These are phyloP conservation scores for Taphrina confusa DNA, from an alignment of 1,139 yeast genomes.

Conservation along the genomic window DNA sequence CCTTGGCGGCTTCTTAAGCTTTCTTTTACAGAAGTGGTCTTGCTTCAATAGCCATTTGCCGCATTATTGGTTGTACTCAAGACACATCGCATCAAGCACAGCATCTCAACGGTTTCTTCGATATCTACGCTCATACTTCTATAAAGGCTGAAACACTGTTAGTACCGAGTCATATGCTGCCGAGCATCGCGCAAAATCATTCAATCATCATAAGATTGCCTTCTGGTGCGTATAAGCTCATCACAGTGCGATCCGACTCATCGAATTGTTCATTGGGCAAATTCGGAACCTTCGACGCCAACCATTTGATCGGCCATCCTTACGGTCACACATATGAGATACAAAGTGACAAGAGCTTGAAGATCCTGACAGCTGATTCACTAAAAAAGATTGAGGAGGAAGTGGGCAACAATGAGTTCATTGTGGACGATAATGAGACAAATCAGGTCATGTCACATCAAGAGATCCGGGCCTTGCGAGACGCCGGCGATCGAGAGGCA, in stretches of 20 bases:
- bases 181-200: slow-evolving; percentile 19
- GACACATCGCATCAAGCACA: too few species aligned
- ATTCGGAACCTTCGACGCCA: slow-evolving; percentile 79
- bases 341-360: slow-evolving; percentile 53
- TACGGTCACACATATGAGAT: slow-evolving; percentile 91
- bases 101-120: too few species aligned
- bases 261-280: slow-evolving; percentile 71
- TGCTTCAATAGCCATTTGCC: too few species aligned
- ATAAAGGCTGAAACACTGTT: too few species aligned
- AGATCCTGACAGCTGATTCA: slow-evolving; percentile 39
- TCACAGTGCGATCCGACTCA: slow-evolving; percentile 44
- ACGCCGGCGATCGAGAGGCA: slow-evolving; percentile 50
- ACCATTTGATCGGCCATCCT: slow-evolving; percentile 74
- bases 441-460: slow-evolving; percentile 72
- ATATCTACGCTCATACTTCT: too few species aligned
- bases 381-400: slow-evolving; percentile 45
- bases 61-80: too few species aligned
- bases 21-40: too few species aligned
- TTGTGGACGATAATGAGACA: slow-evolving; percentile 67
- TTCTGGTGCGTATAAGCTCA: slow-evolving; percentile 19
- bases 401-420: slow-evolving; percentile 69
- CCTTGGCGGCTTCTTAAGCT: too few species aligned
- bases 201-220: slow-evolving; percentile 27
- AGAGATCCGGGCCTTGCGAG: slow-evolving; percentile 78
- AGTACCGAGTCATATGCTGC: too few species aligned